These are phyloP conservation scores for Paramyrothecium roridum DNA, from an alignment of 2,329 filamentous ascomycete genomes.

Conservation along the genomic window DNA sequence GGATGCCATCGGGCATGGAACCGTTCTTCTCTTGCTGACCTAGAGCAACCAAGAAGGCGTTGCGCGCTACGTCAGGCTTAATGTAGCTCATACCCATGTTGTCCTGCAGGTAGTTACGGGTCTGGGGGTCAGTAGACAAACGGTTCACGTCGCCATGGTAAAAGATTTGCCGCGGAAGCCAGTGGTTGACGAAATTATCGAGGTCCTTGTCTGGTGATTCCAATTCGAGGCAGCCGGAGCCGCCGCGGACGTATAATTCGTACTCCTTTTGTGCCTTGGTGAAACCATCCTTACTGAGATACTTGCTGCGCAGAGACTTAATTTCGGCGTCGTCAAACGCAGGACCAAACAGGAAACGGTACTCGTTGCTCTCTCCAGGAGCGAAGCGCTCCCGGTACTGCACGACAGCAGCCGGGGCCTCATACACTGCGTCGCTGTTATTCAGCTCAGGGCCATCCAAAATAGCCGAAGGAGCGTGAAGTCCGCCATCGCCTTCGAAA, in stretches of 20 bases:
- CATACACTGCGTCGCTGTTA: slow-evolving; percentile 49
- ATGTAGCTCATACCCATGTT: slow-evolving; percentile 61
- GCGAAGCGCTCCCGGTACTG: slow-evolving; percentile 45
- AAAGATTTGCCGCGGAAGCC: slow-evolving; percentile 55
- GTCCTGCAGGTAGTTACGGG: slow-evolving; percentile 57
- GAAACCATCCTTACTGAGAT: slow-evolving; percentile 47
- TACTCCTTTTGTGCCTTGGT: slow-evolving; percentile 42
- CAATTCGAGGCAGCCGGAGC: slow-evolving; percentile 48
- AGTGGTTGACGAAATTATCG: slow-evolving; percentile 58
- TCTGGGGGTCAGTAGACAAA: slow-evolving; percentile 56
- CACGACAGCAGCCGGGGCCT: slow-evolving; percentile 50
- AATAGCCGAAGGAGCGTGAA: slow-evolving; percentile 45
- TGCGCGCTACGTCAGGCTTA: slow-evolving; percentile 44
- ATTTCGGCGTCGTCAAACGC: slow-evolving; percentile 51
- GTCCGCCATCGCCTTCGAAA: slow-evolving; percentile 54
- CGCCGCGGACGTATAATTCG: slow-evolving; percentile 45
- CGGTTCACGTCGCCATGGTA: slow-evolving; percentile 59
- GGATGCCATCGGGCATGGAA: slow-evolving; percentile 56
- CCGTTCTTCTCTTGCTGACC: slow-evolving; percentile 51
- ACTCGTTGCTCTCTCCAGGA: slow-evolving; percentile 36
- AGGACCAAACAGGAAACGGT: slow-evolving; percentile 54
- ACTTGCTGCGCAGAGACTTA: slow-evolving; percentile 38
- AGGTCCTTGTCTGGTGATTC: slow-evolving; percentile 51
- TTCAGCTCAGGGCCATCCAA: slow-evolving; percentile 33
- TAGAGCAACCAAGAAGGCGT: slow-evolving; percentile 45